These are phyloP conservation scores for Arachnopeziza araneosa DNA, from an alignment of 2,329 filamentous ascomycete species.

Conservation along the genomic window DNA sequence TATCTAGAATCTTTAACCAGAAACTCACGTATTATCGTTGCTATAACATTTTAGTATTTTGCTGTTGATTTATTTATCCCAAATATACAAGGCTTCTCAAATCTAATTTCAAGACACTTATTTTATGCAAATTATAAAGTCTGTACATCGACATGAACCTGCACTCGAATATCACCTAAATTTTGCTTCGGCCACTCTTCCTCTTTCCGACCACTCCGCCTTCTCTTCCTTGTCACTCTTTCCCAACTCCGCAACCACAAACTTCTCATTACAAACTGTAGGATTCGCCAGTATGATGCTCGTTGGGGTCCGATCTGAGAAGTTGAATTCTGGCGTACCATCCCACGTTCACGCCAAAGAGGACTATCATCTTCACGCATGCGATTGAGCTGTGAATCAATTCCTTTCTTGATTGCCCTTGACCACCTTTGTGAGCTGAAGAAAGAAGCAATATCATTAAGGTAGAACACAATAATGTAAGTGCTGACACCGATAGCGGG, in stretches of 20 bases:
- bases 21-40: no score
- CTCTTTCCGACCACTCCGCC: no score
- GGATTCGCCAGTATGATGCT: neutral
- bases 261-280: neutral
- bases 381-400: neutral
- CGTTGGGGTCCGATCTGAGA: neutral
- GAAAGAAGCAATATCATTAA: slow-evolving; percentile 1
- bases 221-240: neutral
- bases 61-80: no score
- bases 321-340: neutral
- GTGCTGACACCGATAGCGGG: slow-evolving; percentile 4
- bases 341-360: neutral
- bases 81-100: no score
- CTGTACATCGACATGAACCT: neutral
- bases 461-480: slow-evolving; percentile 7
- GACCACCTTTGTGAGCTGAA: neutral
- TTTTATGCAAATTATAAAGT: neutral
- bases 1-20: no score
- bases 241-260: neutral
- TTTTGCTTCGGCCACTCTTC: neutral
- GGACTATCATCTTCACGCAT: neutral
- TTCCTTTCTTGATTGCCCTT: neutral
- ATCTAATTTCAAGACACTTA: neutral
- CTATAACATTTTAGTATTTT: no score
- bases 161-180: neutral